phyloP scores from a whole-genome alignment of 345 rosid genomes.

The Boechera divaricarpa region DNA sequence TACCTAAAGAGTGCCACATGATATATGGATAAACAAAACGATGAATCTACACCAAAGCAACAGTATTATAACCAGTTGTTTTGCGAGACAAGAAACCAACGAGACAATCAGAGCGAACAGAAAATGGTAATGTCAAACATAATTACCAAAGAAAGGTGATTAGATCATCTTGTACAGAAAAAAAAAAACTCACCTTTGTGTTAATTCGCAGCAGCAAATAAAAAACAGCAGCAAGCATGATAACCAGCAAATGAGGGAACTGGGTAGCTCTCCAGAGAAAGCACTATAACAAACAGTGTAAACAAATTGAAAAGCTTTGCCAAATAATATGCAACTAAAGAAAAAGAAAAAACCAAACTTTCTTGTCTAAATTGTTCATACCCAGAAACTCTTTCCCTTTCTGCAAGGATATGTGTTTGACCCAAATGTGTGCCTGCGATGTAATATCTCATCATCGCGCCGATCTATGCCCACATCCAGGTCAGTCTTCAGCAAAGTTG shows the following conservation, averaged over 20 bases:
- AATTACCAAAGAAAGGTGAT: not conserved
- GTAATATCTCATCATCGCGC: slow-evolving; percentile 57
- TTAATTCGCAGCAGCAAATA: slow-evolving; percentile 62
- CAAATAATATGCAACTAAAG: not conserved
- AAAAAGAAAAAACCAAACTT: not conserved
- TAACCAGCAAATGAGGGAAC: slow-evolving; percentile 67
- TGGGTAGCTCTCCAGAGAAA: slow-evolving; percentile 90
- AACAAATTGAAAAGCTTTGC: slow-evolving; percentile 11
- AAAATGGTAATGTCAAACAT: too few species aligned
- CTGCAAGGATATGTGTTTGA: slow-evolving; percentile 75
- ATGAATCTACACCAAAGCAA: not conserved
- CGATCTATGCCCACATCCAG: slow-evolving; percentile 56
- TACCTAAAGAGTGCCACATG: not conserved
- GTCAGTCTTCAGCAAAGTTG: slow-evolving; percentile 57
- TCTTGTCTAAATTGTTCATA: slow-evolving; percentile 20
- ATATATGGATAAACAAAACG: not conserved
- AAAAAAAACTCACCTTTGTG: slow-evolving; percentile 55
- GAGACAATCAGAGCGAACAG: too few species aligned
- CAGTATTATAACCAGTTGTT: not conserved
- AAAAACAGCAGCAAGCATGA: slow-evolving; percentile 66
- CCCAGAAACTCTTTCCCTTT: slow-evolving; percentile 77
- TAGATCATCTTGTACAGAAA: not conserved
- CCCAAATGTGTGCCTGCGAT: slow-evolving; percentile 68
- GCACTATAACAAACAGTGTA: slow-evolving; percentile 43
- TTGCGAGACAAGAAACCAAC: not conserved